Evolutionary conservation across 2,329 filamentous ascomycete genomes (phyloP).

Genomic region (Juglanconis oblonga): DNA sequence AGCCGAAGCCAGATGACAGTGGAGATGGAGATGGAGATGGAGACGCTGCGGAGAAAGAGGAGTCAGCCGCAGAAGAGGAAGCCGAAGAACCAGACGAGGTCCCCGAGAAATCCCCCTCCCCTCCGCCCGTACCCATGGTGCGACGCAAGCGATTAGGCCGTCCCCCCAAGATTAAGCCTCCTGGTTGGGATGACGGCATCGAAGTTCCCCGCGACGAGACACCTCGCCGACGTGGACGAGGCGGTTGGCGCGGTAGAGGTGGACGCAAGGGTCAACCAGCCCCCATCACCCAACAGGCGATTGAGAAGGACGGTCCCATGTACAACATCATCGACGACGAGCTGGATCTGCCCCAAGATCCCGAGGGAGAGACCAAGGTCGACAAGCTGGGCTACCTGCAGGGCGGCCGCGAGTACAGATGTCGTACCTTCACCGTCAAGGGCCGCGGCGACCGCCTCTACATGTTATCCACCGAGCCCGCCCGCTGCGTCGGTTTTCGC

Average conservation of each 20-base stretch:
- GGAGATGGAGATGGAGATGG: conserved; percentile 30
- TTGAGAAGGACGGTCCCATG: conserved; percentile 91
- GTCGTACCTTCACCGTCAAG: conserved; percentile 87
- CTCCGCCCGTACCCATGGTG: conserved; percentile 60
- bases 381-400: conserved; percentile 82
- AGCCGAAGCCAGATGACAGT: conserved; percentile 29
- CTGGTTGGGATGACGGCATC: conserved; percentile 70
- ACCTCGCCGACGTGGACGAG: conserved; percentile 63
- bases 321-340: conserved; percentile 91
- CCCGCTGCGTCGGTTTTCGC: conserved; percentile 92
- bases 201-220: conserved; percentile 54
- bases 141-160: conserved; percentile 78
- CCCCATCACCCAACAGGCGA: conserved; percentile 77
- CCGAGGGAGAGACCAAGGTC: conserved; percentile 89
- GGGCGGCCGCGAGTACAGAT: conserved; percentile 87
- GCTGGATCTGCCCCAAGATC: conserved; percentile 80
- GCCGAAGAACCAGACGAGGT: conserved; percentile 30
- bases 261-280: conserved; percentile 66
- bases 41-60: conserved; percentile 36
- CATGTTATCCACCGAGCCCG: conserved; percentile 98
- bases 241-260: conserved; percentile 67
- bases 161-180: conserved; percentile 78
- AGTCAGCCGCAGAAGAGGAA: conserved; percentile 37
- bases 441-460: conserved; percentile 84
- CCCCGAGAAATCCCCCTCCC: conserved; percentile 48